A percentile compares a stretch with the other conserved stretches of the same genome.
Conservation (phyloP, 768 basidiomycete species). For the Hericium coralloides region DNA sequence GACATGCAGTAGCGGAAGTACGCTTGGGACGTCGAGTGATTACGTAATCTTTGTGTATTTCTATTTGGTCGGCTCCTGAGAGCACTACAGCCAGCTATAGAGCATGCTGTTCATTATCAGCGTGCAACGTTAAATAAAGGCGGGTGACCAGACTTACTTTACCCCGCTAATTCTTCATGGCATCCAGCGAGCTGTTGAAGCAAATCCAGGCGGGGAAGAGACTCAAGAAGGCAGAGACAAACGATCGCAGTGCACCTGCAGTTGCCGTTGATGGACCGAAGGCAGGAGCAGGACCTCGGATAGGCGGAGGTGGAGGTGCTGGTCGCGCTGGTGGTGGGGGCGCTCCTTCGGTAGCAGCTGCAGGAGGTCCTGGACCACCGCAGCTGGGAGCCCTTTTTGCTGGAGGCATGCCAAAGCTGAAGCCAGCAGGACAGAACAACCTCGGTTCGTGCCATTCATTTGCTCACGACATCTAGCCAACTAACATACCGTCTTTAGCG, state of each 20-base stretch:
- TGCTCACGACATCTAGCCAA: background rate
- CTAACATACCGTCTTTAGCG: constrained; percentile 25
- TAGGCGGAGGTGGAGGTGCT: constrained; percentile 30
- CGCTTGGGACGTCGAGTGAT: too few relatives aligned
- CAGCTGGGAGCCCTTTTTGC: constrained; percentile 84
- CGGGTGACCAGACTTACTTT: background rate
- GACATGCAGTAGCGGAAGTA: too few relatives aligned
- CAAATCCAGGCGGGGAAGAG: constrained; percentile 78
- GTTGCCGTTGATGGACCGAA: constrained; percentile 46
- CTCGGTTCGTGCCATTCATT: background rate
- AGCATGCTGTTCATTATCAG: too few relatives aligned
- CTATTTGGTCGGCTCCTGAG: too few relatives aligned
- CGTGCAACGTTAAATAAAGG: too few relatives aligned
- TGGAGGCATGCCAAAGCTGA: constrained; percentile 86
- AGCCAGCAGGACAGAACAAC: constrained; percentile 46
- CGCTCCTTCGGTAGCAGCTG: constrained; percentile 16
- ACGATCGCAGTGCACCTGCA: constrained; percentile 68
- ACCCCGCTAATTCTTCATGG: constrained; percentile 35
- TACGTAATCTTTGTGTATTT: too few relatives aligned
- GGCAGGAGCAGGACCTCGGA: constrained; percentile 20
- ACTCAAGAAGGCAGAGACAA: constrained; percentile 76
- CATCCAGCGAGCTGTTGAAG: constrained; percentile 64
- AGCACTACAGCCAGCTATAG: too few relatives aligned
- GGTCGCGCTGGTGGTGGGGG: constrained; percentile 31
- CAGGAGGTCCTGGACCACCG: constrained; percentile 47